Evolutionary conservation across 495 filamentous ascomycete genomes (phyloP).

Genomic region (Penicillium cinerascens): DNA sequence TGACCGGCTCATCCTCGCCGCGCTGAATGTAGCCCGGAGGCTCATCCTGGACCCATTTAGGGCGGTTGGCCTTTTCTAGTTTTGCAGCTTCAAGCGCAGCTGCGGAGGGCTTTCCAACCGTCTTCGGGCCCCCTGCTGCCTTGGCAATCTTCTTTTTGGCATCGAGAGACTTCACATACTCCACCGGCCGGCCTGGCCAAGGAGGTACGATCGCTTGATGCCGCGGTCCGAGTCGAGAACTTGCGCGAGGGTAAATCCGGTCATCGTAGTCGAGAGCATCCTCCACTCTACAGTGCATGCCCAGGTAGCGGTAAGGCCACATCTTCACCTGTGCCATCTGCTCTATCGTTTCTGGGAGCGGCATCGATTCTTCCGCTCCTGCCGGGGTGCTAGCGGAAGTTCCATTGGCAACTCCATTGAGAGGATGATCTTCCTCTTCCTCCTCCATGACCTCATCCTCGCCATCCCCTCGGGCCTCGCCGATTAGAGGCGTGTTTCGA

Average conservation of each 20-base stretch:
- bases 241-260: conserved; percentile 93
- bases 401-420: conserved; percentile 43
- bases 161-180: conserved; percentile 85
- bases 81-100: conserved; percentile 80
- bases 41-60: conserved; percentile 91
- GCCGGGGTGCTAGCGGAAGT: conserved; percentile 59
- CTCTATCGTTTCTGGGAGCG: conserved; percentile 75
- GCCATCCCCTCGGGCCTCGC: conserved; percentile 54
- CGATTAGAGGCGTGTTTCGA: conserved; percentile 71
- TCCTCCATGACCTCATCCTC: conserved; percentile 79
- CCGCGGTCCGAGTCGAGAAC: conserved; percentile 84
- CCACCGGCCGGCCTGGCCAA: conserved; percentile 81
- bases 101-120: conserved; percentile 69
- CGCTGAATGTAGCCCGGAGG: conserved; percentile 79
- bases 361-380: conserved; percentile 48
- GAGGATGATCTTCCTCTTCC: conserved; percentile 58
- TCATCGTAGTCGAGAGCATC: conserved; percentile 97
- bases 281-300: conserved; percentile 93
- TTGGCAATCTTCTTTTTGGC: conserved; percentile 74
- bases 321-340: conserved; percentile 87
- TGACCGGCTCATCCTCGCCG: conserved; percentile 66
- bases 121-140: conserved; percentile 57
- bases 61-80: conserved; percentile 69
- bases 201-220: conserved; percentile 83
- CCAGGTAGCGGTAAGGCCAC: conserved; percentile 96